Base-by-base conservation (phyloP, 768 basidiomycete genomes). In the Boletus fagicola region DNA sequence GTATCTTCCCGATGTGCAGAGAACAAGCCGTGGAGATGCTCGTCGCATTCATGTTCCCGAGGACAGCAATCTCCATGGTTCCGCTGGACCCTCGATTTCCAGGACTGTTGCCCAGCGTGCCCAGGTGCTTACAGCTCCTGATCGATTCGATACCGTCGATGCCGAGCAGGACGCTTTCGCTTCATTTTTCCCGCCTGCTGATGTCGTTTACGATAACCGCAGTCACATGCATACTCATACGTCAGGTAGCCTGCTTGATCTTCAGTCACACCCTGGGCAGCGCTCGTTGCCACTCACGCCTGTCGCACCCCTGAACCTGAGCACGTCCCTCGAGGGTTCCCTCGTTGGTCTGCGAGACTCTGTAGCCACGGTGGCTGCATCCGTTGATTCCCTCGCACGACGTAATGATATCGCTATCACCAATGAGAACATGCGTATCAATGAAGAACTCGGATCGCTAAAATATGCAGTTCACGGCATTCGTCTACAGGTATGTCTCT, bases 361-460 rank as follows among this genome's bases (percentile, higher is more conserved):
- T 50, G 66, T 91, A 36, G 78, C 83, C 49, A 72, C 81, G 12
- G 73, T 88, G n/a, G 78, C 82, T n/a, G 71, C 78, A 7, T 78
- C 83, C 1, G 74, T 88, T 40, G 86, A 87, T 54, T 85, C 80
- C 1, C 72, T 88, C 11, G 83, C 80, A 18, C 76, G 86, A 47
- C 76, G 84, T 24, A 83, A 79, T 51, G 87, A 89, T 47, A 82
- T 90, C 62, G 81, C 83, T 40, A 71, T 88, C 51, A 78, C 83
- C 22, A 87, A 89, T 61, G 90, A 93, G 70, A 81, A 82, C 46
- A 77, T 88, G 66, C 76, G 89, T 59, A 72, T 87, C 57, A 84
- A 83, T 44, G 90, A 93, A 62, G 90, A 93, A 67, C 77, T 90
- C 33, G 82, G 83, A 62, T 83, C 84, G 22, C 65, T 93, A 49